A percentile compares a stretch with the other conserved stretches of the same genome.
Conservation (phyloP, 2,329 filamentous ascomycete species). For the Trichoderma afroharzianum region DNA sequence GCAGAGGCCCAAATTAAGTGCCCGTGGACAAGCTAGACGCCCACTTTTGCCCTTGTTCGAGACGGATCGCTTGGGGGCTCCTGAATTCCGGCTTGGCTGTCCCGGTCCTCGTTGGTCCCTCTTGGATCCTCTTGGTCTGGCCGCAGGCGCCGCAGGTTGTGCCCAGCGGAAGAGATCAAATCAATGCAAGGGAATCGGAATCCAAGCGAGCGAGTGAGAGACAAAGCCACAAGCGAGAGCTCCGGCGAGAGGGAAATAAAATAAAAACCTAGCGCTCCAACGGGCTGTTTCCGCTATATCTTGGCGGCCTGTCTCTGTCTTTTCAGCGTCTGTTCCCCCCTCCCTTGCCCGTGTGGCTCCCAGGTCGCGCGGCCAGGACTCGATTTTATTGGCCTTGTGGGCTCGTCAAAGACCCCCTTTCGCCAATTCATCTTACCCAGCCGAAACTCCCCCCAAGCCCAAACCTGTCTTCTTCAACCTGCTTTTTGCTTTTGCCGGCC, state of each 20-base stretch:
- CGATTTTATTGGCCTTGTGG: constrained; percentile 11
- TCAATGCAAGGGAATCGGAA: neutral
- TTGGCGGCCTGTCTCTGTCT: neutral
- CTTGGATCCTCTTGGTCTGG: neutral
- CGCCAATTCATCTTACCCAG: constrained; percentile 14
- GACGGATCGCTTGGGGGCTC: constrained; percentile 8
- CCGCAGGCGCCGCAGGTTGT: constrained; percentile 12
- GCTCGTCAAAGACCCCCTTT: constrained; percentile 10
- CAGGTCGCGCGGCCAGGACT: neutral
- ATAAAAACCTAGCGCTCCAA: neutral
- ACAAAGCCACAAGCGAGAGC: neutral
- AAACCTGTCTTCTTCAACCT: constrained; percentile 12
- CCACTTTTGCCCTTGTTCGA: constrained; percentile 14
- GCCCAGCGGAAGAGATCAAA: neutral
- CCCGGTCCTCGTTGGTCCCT: neutral
- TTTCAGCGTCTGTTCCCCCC: too few relatives aligned
- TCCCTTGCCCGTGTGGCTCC: neutral
- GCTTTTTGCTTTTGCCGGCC: constrained; percentile 8
- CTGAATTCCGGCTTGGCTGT: constrained; percentile 5
- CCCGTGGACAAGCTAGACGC: constrained; percentile 2
- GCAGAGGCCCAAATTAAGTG: neutral
- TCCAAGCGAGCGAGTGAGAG: neutral
- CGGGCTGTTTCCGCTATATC: neutral
- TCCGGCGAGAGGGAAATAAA: neutral
- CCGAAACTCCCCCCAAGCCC: neutral